A percentile compares a stretch with the other conserved stretches of the same genome.
Conservation (phyloP, 2,329 filamentous ascomycete species). For the Paecilomyces dactylethromorphus region DNA sequence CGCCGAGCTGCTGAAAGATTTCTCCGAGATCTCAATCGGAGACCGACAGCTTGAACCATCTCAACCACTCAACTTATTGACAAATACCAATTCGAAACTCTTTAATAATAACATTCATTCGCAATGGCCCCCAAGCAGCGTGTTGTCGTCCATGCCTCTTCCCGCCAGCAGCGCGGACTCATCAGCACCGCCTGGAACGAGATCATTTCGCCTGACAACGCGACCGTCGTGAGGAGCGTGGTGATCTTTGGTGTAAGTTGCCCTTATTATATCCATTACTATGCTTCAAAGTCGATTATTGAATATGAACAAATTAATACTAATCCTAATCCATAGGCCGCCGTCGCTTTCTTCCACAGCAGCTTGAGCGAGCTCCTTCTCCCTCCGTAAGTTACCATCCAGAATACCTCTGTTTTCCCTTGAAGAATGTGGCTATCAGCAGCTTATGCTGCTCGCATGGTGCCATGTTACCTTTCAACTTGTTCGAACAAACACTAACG, state of each 20-base stretch:
- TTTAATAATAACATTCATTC: not conserved
- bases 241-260: slow-evolving; percentile 59
- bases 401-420: not conserved
- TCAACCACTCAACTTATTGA: not conserved
- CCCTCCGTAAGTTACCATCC: slow-evolving; percentile 46
- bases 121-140: slow-evolving; percentile 60
- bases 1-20: not conserved
- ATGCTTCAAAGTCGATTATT: slow-evolving; percentile 3
- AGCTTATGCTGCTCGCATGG: not conserved
- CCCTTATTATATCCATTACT: not conserved
- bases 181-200: slow-evolving; percentile 54
- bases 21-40: not conserved
- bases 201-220: slow-evolving; percentile 61
- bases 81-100: not conserved
- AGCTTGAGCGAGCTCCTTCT: slow-evolving; percentile 62
- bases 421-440: not conserved
- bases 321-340: slow-evolving; percentile 41
- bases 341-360: slow-evolving; percentile 61
- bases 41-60: not conserved
- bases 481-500: not conserved
- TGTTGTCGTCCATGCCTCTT: slow-evolving; percentile 44
- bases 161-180: slow-evolving; percentile 43
- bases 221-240: slow-evolving; percentile 61
- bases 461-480: not conserved
- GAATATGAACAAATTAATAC: slow-evolving; percentile 1